Evolutionary conservation across 2,329 filamentous ascomycete species (phyloP).

Genomic region (Alternaria alternata): DNA sequence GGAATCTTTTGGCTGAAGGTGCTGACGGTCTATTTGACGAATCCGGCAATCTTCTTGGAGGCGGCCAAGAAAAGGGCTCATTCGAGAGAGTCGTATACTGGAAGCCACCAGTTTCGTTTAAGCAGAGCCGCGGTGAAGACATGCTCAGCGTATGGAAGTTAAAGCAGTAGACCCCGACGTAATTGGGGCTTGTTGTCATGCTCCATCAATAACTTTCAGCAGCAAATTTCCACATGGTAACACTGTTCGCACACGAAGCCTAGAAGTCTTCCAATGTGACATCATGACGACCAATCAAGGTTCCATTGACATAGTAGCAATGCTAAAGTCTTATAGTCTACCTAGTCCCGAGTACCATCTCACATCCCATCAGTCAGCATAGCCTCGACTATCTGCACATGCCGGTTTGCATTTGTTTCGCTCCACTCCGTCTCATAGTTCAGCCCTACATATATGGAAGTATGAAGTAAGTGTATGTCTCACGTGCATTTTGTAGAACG

Average conservation of each 20-base stretch:
- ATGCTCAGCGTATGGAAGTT: constrained; percentile 30
- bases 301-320: background rate
- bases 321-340: background rate
- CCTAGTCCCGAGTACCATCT: background rate
- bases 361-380: constrained; percentile 47
- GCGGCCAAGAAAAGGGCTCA: constrained; percentile 8
- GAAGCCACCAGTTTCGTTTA: constrained; percentile 26
- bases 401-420: constrained; percentile 45
- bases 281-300: background rate
- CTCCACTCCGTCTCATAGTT: constrained; percentile 49
- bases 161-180: constrained; percentile 6
- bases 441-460: constrained; percentile 16
- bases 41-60: constrained; percentile 14
- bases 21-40: constrained; percentile 19
- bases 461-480: background rate
- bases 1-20: constrained; percentile 22
- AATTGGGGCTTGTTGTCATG: background rate
- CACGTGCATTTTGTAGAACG: background rate
- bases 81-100: constrained; percentile 22
- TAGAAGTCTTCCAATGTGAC: background rate
- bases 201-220: background rate
- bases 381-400: constrained; percentile 45
- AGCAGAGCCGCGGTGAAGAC: constrained; percentile 25
- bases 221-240: background rate
- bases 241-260: background rate